These are phyloP conservation scores for Fraxinus albicans DNA, from an alignment of 305 asterid genomes.

Conservation along the genomic window DNA sequence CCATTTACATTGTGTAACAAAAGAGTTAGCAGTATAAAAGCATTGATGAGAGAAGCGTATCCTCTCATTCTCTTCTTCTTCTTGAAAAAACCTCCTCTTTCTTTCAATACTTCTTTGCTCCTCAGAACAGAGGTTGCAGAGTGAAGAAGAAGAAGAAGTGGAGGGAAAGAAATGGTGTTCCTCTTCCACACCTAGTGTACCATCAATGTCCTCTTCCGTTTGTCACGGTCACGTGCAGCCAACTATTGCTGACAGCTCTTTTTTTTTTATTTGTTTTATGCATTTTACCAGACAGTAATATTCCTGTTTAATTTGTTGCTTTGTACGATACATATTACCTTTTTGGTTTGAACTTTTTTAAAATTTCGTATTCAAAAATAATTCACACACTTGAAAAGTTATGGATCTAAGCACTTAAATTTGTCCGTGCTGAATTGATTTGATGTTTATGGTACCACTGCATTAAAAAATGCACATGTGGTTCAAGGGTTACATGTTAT, in stretches of 20 bases:
- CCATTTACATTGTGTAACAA: conserved; percentile 39
- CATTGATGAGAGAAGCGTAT: conserved; percentile 29
- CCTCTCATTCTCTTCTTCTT: conserved; percentile 30
- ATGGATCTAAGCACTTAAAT: not conserved
- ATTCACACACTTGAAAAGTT: too few species aligned
- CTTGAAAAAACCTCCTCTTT: not conserved
- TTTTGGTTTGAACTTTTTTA: too few species aligned
- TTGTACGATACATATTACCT: not conserved
- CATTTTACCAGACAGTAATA: not conserved
- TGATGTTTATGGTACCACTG: not conserved
- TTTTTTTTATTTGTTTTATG: not conserved
- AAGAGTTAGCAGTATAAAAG: conserved; percentile 31
- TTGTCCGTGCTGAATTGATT: not conserved
- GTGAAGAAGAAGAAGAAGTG: not conserved
- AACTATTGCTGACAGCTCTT: conserved; percentile 21
- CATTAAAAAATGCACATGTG: not conserved
- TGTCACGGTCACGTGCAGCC: conserved; percentile 53
- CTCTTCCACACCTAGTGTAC: conserved; percentile 15
- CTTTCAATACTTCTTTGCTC: not conserved
- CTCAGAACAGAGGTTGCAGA: not conserved
- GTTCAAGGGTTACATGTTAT: not conserved
- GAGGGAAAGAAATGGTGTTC: not conserved
- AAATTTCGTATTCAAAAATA: too few species aligned
- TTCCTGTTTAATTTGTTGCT: not conserved
- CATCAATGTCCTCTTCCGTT: not conserved